Evolutionary conservation across 1,139 yeast species (phyloP), one percentile per base, ranked within the genome.

Genomic region (Hyphopichia wangnamkhiaoensis): DNA sequence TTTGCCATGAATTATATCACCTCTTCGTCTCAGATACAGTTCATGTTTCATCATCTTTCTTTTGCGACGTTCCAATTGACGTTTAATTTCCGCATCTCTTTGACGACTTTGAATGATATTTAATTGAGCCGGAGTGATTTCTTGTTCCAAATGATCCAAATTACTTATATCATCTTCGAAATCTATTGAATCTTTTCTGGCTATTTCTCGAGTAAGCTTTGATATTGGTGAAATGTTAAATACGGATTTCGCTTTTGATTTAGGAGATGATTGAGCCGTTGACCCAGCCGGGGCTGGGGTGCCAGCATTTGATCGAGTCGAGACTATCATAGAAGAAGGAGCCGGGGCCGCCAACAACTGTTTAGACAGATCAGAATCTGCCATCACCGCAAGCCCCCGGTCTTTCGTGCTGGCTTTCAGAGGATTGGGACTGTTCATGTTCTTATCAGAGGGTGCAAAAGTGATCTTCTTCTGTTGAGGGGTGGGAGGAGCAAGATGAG

Each of bases 111-210:
- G 63, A 15, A 65, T 44, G 19, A 54, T 44, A 39, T 61, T 64
- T 34, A 66, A 50, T 44, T 67, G 65, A 0, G 73, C 73, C 2
- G 73, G 73, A 0, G 72, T 67, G 27, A 64, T 56, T 33, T 54
- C 68, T 45, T 61, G 65, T 35, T 53, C 58, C 34, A 67, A 53
- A 34, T 56, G 54, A 40, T 66, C 71, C 3, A 67, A 63, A 41
- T 65, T 69, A 32, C 33, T 31, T 9, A 24, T 10, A 4, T 23
- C 15, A 23, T 21, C 21, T 23, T 35, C 28, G 10, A 21, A 6
- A 9, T 35, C 37, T 7, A 34, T 10, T 9, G 14, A 12, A 31
- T 35, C 38, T 19, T 19, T 26, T 17, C 20, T 35, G 12, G 18
- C 28, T 8, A 23, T 25, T 18, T 33, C 28, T 5, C 9, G 8